Percentiles rank a stretch among this genome's conserved stretches.
Conservation (phyloP, 2,329 filamentous ascomycete species). For the Didymosphaeria variabile region DNA sequence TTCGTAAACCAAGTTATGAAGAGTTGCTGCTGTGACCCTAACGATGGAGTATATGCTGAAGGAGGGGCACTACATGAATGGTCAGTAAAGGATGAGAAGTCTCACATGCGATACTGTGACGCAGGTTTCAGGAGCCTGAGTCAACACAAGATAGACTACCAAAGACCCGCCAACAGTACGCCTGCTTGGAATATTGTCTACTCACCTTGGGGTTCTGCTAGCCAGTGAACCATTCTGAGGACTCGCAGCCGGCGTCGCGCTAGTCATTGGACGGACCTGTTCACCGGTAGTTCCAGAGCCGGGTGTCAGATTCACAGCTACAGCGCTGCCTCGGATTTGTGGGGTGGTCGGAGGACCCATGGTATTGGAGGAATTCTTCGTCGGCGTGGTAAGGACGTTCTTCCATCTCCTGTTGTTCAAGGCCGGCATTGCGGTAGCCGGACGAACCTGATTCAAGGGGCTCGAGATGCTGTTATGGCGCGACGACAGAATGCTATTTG, state of each 20-base stretch:
- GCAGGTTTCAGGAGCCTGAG: too few species aligned
- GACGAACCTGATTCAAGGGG: background rate
- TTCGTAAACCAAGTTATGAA: too few species aligned
- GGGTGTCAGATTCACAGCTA: too few species aligned
- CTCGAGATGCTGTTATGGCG: background rate
- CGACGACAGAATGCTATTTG: background rate
- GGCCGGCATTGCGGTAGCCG: background rate
- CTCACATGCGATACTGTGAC: too few species aligned
- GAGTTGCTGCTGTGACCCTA: background rate
- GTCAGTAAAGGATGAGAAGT: background rate
- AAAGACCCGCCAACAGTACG: too few species aligned
- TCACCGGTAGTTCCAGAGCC: too few species aligned
- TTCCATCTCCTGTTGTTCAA: background rate
- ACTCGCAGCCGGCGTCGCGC: too few species aligned
- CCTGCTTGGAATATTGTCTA: too few species aligned
- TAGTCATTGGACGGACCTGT: too few species aligned
- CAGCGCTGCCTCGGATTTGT: background rate
- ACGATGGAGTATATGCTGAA: background rate
- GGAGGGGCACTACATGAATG: background rate
- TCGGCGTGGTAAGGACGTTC: background rate
- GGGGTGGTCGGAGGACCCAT: background rate
- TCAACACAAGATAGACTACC: too few species aligned
- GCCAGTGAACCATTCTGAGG: too few species aligned
- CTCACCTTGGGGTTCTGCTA: too few species aligned
- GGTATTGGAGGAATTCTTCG: background rate